phyloP scores from a whole-genome alignment of 2,329 filamentous ascomycete species.

The Diaporthe velutina region DNA sequence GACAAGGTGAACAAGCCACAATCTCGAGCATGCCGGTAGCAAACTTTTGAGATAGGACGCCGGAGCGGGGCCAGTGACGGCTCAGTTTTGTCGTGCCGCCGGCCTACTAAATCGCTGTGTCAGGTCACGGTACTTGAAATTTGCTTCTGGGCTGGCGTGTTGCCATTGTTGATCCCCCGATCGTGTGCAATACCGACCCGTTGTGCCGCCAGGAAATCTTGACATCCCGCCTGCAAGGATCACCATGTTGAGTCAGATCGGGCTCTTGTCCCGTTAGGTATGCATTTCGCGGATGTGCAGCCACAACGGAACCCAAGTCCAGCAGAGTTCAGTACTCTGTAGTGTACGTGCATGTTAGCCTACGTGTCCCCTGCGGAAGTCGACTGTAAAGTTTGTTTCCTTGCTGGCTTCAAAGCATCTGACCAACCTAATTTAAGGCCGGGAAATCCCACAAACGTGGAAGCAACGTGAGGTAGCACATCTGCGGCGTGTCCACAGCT shows the following conservation, averaged over 20 bases:
- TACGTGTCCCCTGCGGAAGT: not conserved
- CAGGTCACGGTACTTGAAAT: slow-evolving; percentile 35
- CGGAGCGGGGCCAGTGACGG: slow-evolving; percentile 28
- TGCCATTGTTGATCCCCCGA: slow-evolving; percentile 22
- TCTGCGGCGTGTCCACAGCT: slow-evolving; percentile 12
- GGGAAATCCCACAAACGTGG: not conserved
- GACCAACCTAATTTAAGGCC: slow-evolving; percentile 1
- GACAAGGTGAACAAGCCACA: slow-evolving; percentile 27
- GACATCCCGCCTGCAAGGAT: slow-evolving; percentile 27
- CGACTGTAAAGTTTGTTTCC: slow-evolving; percentile 3
- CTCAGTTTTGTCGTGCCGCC: slow-evolving; percentile 28
- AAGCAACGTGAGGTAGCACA: not conserved
- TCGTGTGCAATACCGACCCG: slow-evolving; percentile 32
- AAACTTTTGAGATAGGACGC: slow-evolving; percentile 20
- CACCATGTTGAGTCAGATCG: slow-evolving; percentile 16
- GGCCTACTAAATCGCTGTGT: slow-evolving; percentile 28
- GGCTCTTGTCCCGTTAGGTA: slow-evolving; percentile 17
- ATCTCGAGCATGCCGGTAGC: slow-evolving; percentile 17
- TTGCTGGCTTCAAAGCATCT: slow-evolving; percentile 12
- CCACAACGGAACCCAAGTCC: not conserved
- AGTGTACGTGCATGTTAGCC: not conserved
- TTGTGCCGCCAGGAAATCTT: slow-evolving; percentile 28
- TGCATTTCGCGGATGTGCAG: slow-evolving; percentile 18
- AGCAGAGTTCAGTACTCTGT: not conserved
- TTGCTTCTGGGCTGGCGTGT: slow-evolving; percentile 11